These are phyloP conservation scores for Tetracladium maxilliforme DNA, from an alignment of 2,329 filamentous ascomycete species.

Conservation along the genomic window DNA sequence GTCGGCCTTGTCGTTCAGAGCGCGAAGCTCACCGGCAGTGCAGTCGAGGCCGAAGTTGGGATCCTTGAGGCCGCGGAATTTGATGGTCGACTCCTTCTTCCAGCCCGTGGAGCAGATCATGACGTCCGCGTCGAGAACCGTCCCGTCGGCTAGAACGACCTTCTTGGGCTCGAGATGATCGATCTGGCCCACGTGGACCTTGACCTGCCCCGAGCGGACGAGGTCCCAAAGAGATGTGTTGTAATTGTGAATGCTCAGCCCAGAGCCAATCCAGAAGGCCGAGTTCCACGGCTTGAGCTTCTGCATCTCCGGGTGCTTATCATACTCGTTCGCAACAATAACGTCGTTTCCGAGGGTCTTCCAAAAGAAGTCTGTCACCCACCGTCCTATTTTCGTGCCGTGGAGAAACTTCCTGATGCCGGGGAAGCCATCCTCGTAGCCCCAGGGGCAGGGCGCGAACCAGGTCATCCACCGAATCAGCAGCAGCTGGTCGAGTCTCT, in stretches of 20 bases:
- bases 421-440: conserved; percentile 42
- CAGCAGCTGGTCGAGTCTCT: conserved; percentile 52
- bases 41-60: conserved; percentile 23
- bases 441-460: conserved; percentile 65
- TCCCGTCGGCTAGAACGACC: conserved; percentile 35
- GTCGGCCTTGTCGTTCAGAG: conserved; percentile 29
- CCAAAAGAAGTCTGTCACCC: conserved; percentile 43
- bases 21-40: conserved; percentile 33
- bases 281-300: conserved; percentile 38
- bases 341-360: conserved; percentile 38
- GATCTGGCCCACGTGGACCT: conserved; percentile 37
- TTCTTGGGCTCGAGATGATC: conserved; percentile 23
- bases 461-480: conserved; percentile 54
- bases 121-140: conserved; percentile 28
- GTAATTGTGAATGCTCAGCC: conserved; percentile 46
- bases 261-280: conserved; percentile 35
- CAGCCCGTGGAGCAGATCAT: conserved; percentile 44
- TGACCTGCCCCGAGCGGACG: conserved; percentile 33
- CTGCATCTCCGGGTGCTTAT: conserved; percentile 32
- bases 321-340: conserved; percentile 33
- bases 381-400: conserved; percentile 37
- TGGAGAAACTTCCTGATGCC: conserved; percentile 40
- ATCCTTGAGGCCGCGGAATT: conserved; percentile 19
- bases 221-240: conserved; percentile 40
- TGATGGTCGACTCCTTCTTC: conserved; percentile 35